These are phyloP conservation scores for Microthlaspi erraticum DNA, from an alignment of 345 rosid species.

Conservation along the genomic window DNA sequence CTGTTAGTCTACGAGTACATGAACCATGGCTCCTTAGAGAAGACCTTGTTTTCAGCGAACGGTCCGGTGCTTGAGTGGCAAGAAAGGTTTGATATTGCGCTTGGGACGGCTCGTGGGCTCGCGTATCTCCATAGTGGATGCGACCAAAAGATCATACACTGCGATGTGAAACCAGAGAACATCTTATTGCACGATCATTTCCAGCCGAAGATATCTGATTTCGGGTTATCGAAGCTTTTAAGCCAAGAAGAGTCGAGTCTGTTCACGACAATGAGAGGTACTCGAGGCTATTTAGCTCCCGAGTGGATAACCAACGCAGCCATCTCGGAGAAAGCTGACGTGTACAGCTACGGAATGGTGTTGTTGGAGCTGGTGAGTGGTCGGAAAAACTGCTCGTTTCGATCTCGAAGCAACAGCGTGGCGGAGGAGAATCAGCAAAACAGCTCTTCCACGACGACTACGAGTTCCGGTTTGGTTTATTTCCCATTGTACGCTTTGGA, in stretches of 20 bases:
- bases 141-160: constrained; percentile 71
- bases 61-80: constrained; percentile 74
- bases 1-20: constrained; percentile 79
- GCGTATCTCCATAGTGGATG: constrained; percentile 78
- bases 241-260: constrained; percentile 67
- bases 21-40: constrained; percentile 71
- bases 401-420: constrained; percentile 52
- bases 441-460: constrained; percentile 50
- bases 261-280: constrained; percentile 83
- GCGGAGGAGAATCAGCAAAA: constrained; percentile 49
- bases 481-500: constrained; percentile 88
- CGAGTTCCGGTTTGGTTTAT: constrained; percentile 54
- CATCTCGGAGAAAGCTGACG: constrained; percentile 79
- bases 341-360: constrained; percentile 89
- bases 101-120: constrained; percentile 81
- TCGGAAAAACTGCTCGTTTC: constrained; percentile 62
- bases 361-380: constrained; percentile 80
- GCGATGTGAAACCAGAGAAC: constrained; percentile 79
- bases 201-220: constrained; percentile 73
- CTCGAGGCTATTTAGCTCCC: constrained; percentile 87
- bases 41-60: constrained; percentile 48
- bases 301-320: constrained; percentile 85
- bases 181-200: constrained; percentile 70
- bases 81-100: constrained; percentile 72
- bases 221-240: constrained; percentile 75